A percentile compares a stretch with the other conserved stretches of the same genome.
These are phyloP conservation scores for Pistacia integerrima DNA, from an alignment of 345 rosid species.

Conservation along the genomic window DNA sequence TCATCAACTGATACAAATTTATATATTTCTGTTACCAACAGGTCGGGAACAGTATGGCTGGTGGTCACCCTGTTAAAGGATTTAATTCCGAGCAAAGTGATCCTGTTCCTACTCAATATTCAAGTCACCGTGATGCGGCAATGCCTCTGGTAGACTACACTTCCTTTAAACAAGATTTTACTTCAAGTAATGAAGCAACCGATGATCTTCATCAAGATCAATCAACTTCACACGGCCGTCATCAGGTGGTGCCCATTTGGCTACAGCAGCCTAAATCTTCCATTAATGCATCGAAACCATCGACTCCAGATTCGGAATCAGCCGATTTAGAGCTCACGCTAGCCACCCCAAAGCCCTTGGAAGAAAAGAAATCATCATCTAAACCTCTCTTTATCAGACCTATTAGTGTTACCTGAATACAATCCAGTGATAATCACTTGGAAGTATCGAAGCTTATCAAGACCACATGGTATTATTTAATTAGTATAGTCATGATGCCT, in stretches of 20 bases:
- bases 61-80: slow-evolving; percentile 6
- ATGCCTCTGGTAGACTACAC: slow-evolving; percentile 16
- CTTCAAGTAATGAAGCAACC: slow-evolving; percentile 9
- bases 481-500: not conserved
- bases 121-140: slow-evolving; percentile 1
- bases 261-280: slow-evolving; percentile 20
- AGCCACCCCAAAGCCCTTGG: slow-evolving; percentile 40
- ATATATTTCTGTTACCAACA: slow-evolving; percentile 3
- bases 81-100: slow-evolving; percentile 10
- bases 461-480: not conserved
- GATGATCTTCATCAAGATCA: not conserved
- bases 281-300: slow-evolving; percentile 9
- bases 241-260: slow-evolving; percentile 9
- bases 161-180: not conserved
- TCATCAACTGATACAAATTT: not conserved
- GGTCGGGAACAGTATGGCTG: slow-evolving; percentile 23
- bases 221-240: not conserved
- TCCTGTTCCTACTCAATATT: slow-evolving; percentile 1
- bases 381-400: slow-evolving; percentile 32
- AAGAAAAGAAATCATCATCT: slow-evolving; percentile 29
- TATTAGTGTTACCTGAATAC: slow-evolving; percentile 42
- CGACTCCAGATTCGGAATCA: slow-evolving; percentile 1
- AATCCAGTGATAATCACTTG: not conserved
- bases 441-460: not conserved
- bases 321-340: slow-evolving; percentile 55